Evolutionary conservation across 73 alveolate species (phyloP).

Genomic region (Paramecium sonneborni): DNA sequence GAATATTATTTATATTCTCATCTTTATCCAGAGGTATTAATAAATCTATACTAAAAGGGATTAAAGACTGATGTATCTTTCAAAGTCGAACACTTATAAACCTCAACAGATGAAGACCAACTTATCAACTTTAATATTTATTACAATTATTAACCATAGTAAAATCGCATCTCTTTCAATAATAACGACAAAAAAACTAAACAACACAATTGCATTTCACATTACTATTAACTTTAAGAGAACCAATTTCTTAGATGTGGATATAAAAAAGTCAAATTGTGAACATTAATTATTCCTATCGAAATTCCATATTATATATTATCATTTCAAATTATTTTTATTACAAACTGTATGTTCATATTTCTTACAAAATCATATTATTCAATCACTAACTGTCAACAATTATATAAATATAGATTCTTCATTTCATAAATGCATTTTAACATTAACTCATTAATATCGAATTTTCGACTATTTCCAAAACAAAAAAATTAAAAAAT

Average conservation of each 20-base stretch:
- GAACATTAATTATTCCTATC: background rate
- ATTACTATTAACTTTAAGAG: background rate
- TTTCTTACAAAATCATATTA: background rate
- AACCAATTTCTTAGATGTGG: background rate
- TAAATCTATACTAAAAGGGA: background rate
- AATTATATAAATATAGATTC: background rate
- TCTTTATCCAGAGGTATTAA: conserved; percentile 3
- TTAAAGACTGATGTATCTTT: background rate
- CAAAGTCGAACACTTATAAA: background rate
- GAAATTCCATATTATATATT: background rate
- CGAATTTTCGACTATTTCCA: too few species aligned
- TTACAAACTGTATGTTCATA: background rate
- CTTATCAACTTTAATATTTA: background rate
- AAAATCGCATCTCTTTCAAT: background rate
- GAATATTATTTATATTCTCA: conserved; percentile 24
- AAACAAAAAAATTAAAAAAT: too few species aligned
- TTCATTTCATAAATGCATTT: background rate
- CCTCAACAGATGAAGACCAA: background rate
- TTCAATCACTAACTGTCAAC: background rate
- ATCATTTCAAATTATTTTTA: background rate
- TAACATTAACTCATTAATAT: background rate
- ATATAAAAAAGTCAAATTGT: background rate
- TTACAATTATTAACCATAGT: background rate
- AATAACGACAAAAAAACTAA: background rate
- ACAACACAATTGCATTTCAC: background rate